Base-by-base conservation (phyloP, 1,284 basidiomycete species). In the Coniferiporia sulphurascens region DNA sequence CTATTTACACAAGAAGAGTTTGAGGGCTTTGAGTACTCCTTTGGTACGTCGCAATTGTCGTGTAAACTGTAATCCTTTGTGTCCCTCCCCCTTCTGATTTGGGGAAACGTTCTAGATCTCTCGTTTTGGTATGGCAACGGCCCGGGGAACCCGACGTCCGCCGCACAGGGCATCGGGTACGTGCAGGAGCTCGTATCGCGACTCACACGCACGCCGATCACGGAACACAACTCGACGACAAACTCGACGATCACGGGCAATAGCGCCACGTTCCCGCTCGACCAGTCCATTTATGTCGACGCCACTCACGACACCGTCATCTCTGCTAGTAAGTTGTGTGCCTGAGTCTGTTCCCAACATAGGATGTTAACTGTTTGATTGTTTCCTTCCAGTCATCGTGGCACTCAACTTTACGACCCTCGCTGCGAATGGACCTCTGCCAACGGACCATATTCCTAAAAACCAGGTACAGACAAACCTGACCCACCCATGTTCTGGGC, bases 111-210 rank as follows among this genome's bases (percentile, higher is more conserved):
- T 12, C 7, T 32, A 61, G 51, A 51, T 34, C 53, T 58, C 32
- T 15, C 17, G 15, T 60, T 43, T 36, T 88, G 86, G 32, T 84
- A 89, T 63, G 89, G 88, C 8, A 80, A 84, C 63, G 65, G 71
- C 1, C 76, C 89, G 1, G 90, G 89, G 0, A 60, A 48, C 35
- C 56, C 78, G 41, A 58, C 60, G 4, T 44, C 54, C 22, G 83
- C 75, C 1, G 83, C 89, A 1, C 87, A 90, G 70, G 89, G 88
- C 48, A 86, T 92, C 5, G 91, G 91, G 4, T 94, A 87, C 68
- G 75, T 91, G 66, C 93, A 93, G 69, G 92, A 94, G 70, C 82
- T 95, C 38, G 73, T 94, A 17, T 88, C 91, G 0, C 83, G 92
- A 13, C 77, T 94, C 34, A 88, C 84, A 0, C 76, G 78, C 12